A percentile compares a stretch with the other conserved stretches of the same genome.
Evolutionary conservation across 768 basidiomycete genomes (phyloP).

Genomic region (Auricularia sp.): DNA sequence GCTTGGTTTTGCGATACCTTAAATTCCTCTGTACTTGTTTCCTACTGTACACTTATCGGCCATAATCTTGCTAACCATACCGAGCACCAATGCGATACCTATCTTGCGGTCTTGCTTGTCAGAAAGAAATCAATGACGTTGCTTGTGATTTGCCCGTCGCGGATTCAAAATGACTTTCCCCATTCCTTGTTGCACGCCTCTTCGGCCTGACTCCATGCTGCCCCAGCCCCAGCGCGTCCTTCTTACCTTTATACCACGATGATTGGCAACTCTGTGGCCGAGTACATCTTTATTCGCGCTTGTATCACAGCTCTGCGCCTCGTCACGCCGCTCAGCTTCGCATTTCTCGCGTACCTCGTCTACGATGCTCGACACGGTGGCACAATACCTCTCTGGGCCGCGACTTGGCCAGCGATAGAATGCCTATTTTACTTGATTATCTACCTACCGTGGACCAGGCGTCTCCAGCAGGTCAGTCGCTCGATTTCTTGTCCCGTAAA

Average conservation of each 20-base stretch:
- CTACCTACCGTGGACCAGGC: constrained; percentile 36
- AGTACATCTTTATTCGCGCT: constrained; percentile 44
- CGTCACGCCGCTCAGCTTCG: not conserved
- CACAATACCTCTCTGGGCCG: not conserved
- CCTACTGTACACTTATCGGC: no score
- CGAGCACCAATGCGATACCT: no score
- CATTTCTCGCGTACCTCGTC: not conserved
- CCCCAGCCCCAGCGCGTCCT: not conserved
- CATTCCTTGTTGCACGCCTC: not conserved
- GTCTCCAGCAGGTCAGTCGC: constrained; percentile 37
- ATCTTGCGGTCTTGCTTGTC: no score
- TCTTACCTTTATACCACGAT: constrained; percentile 17
- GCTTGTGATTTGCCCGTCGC: not conserved
- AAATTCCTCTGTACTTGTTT: no score
- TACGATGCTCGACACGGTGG: not conserved
- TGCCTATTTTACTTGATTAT: constrained; percentile 39
- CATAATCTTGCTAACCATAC: no score
- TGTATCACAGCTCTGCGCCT: constrained; percentile 31
- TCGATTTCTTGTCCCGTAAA: not conserved
- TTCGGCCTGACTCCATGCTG: not conserved
- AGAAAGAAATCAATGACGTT: not conserved
- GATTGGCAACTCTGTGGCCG: constrained; percentile 38
- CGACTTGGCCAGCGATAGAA: constrained; percentile 23
- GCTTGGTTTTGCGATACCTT: no score
- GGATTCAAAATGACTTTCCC: not conserved